phyloP scores from a whole-genome alignment of 2,329 filamentous ascomycete species.

The Penicillium oxalicum region DNA sequence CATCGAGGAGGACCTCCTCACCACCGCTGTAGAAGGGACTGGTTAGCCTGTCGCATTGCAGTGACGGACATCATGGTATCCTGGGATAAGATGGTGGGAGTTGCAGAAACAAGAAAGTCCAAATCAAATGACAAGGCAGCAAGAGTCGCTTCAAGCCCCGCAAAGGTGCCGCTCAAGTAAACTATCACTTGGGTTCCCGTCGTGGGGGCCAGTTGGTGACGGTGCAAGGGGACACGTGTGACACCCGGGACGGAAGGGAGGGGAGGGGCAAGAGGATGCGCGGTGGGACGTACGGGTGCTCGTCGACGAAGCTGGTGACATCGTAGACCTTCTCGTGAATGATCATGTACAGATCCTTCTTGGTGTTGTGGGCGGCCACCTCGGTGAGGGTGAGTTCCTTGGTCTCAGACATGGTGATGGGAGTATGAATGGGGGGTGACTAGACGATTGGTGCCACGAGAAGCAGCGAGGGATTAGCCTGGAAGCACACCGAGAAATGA shows the following conservation, averaged over 20 bases:
- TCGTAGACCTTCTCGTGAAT: conserved; percentile 98
- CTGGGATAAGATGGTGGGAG: too few species aligned
- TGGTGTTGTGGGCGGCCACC: conserved; percentile 77
- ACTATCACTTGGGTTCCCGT: too few species aligned
- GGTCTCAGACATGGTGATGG: conserved; percentile 48
- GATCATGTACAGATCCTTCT: conserved; percentile 86
- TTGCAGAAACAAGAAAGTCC: too few species aligned
- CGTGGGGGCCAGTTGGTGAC: background rate
- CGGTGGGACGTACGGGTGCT: conserved; percentile 69
- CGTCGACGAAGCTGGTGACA: conserved; percentile 79
- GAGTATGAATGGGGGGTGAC: conserved; percentile 4
- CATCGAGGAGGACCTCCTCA: conserved; percentile 95
- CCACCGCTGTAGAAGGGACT: conserved; percentile 63
- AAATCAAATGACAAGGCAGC: too few species aligned
- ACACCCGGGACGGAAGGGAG: background rate
- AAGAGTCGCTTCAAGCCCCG: too few species aligned
- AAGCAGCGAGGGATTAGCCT: background rate
- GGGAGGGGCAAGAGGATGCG: background rate
- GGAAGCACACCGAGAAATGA: too few species aligned
- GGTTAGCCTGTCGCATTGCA: conserved; percentile 7
- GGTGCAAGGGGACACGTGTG: background rate
- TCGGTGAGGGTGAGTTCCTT: conserved; percentile 69
- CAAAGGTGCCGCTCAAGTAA: too few species aligned
- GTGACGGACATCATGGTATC: too few species aligned
- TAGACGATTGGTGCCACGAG: background rate